Base-by-base conservation (phyloP, 805 yeast genomes). In the Candida taoyuanica region DNA sequence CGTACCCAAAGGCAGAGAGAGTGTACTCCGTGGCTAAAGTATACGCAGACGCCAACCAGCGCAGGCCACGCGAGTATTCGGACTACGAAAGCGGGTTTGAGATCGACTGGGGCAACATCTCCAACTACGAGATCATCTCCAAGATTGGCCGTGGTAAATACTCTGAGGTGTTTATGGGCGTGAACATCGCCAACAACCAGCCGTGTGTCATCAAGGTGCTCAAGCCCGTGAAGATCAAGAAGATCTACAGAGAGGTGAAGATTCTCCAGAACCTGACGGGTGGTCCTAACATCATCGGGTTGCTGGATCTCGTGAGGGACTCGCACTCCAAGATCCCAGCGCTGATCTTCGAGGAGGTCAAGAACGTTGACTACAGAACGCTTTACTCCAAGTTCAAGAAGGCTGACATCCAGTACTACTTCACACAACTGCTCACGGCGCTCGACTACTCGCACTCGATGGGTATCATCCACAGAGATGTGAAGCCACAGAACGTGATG, bases 391-490 rank as follows among this genome's bases (percentile, higher is more conserved):
- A 79, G 49, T 78, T 89, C 53, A 71, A 84, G 14, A 81, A 78
- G 48, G 53, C 65, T 34, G 96, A 89, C 55, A 78, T 88, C 46
- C 82, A 87, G 50, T 86, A 71, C 65, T 88, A 89, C 60, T 83
- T 88, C 73, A 77, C 75, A 45, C 86, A 86, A 61, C 67, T 88
- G 39, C 70, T 89, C 46, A 79, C 74, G 51, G 96, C 96, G 11
- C 69, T 89, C 49, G 95, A 89, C 58, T 89, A 76, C 59, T 80
- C 89, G 28, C 97, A 89, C 63, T 85, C 95, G 11, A 84, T 84
- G 87, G 97, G 97, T 17, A 86, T 89, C 44, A 88, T 89, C 79
- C 97, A 89, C 58, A 72, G 97, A 58, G 97, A 89, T 62, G 96
- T 89, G 39, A 89, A 89, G 62, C 97, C 97, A 9, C 95, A 89